Evolutionary conservation across 805 yeast genomes (phyloP), one percentile per base, ranked within the genome.

Genomic region (Candida adriatica): DNA sequence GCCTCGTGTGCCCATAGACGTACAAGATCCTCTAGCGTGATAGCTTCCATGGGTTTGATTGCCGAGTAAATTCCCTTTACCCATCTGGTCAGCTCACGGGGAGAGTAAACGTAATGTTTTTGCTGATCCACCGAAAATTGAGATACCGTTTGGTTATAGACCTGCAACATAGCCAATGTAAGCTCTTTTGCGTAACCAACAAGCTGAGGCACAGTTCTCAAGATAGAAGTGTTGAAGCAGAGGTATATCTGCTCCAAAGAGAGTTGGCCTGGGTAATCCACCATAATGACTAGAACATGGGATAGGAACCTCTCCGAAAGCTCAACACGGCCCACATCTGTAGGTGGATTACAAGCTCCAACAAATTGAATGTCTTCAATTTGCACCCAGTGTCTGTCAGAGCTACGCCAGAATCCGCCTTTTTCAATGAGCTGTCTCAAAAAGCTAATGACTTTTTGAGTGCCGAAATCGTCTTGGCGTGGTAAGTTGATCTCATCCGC

Each of bases 341-440:
- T 66, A 0, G 95, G 79, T 1, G 96, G 92, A 48, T 90, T 90
- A 53, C 97, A 90, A 0, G 97, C 96, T 7, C 94, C 96, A n/a
- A 87, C 92, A 58, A 90, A 67, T 48, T 82, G 94, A 17, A 90
- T 64, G 27, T 76, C 67, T 13, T 66, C 60, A 7, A 86, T 38
- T 0, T 60, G 41, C 2, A 88, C 74, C 95, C 96, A 90, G 16
- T 65, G 64, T 28, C 66, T 62, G 18, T 72, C 73, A 8, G 56
- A 46, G 0, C 66, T 55, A 30, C 73, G 65, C 92, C 95, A 86
- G 49, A 86, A 90, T 0, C 96, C 96, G 1, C 61, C 53, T 14
- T 69, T 68, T 42, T 81, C 90, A 6, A 84, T 59, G 48, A 90
- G 48, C 45, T 84, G 90, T 27, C 96, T 70, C 37, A 90, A 48